These are phyloP conservation scores for Aristolochia contorta DNA, from an alignment of 164 flowering plant species.

Conservation along the genomic window DNA sequence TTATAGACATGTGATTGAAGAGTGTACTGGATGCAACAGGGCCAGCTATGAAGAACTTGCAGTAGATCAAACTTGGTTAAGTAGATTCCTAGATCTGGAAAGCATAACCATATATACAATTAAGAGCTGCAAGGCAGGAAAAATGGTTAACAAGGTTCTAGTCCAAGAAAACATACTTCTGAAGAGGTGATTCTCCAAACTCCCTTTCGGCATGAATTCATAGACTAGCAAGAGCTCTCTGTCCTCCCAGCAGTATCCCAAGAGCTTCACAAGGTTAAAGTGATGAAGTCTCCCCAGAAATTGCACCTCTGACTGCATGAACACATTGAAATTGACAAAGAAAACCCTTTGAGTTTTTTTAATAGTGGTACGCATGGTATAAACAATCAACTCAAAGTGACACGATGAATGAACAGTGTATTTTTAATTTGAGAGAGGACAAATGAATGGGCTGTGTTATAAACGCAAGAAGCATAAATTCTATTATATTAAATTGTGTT, in stretches of 20 bases:
- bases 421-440: no score
- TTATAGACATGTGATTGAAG: no score
- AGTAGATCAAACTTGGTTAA: no score
- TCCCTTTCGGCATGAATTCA: conserved; percentile 78
- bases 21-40: no score
- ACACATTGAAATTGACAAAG: not conserved
- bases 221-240: conserved; percentile 66
- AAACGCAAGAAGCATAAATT: not conserved
- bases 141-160: not conserved
- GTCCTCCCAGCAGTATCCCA: conserved; percentile 78
- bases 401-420: not conserved
- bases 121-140: no score
- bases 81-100: not conserved
- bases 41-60: no score
- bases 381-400: not conserved
- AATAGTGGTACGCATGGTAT: not conserved
- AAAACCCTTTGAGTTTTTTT: not conserved
- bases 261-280: conserved; percentile 71
- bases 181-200: conserved; percentile 86
- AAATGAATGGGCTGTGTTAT: not conserved
- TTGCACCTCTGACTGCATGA: conserved; percentile 64
- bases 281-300: conserved; percentile 80
- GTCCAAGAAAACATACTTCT: conserved; percentile 43
- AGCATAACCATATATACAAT: not conserved
- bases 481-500: not conserved